phyloP scores from a whole-genome alignment of 805 yeast genomes.

The Ogataea parapolymorpha region DNA sequence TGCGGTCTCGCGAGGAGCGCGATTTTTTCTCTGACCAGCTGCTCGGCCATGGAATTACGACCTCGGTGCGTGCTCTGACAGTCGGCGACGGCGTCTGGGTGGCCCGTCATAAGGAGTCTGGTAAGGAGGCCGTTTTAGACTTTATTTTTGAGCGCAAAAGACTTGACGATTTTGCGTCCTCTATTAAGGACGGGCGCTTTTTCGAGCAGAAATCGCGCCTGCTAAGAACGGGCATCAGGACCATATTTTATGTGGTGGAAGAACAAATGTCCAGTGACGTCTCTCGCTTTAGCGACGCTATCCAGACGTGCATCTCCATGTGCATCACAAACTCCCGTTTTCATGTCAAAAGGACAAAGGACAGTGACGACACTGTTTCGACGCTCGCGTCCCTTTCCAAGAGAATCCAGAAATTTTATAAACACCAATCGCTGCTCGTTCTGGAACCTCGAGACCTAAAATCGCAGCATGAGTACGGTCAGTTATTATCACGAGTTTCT shows the following conservation, averaged over 20 bases:
- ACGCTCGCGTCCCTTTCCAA: constrained; percentile 51
- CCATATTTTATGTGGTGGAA: constrained; percentile 77
- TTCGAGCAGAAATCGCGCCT: constrained; percentile 82
- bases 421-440: constrained; percentile 41
- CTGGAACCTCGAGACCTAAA: constrained; percentile 48
- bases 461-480: constrained; percentile 49
- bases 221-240: constrained; percentile 60
- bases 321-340: constrained; percentile 65
- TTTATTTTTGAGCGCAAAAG: constrained; percentile 89
- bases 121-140: constrained; percentile 67
- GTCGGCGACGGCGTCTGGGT: constrained; percentile 92
- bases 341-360: constrained; percentile 62
- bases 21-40: constrained; percentile 64
- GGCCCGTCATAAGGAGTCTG: constrained; percentile 60
- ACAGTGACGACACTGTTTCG: constrained; percentile 70
- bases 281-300: constrained; percentile 54
- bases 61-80: constrained; percentile 56
- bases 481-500: constrained; percentile 41
- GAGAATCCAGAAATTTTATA: constrained; percentile 40
- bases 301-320: constrained; percentile 73
- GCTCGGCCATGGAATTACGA: constrained; percentile 42
- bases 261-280: constrained; percentile 53
- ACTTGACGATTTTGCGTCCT: constrained; percentile 75
- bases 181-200: constrained; percentile 86
- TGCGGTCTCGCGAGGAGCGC: constrained; percentile 64